Percentiles rank a stretch among this genome's conserved stretches.
phyloP scores from a whole-genome alignment of 345 rosid species.

The Gossypium rotundifolium region DNA sequence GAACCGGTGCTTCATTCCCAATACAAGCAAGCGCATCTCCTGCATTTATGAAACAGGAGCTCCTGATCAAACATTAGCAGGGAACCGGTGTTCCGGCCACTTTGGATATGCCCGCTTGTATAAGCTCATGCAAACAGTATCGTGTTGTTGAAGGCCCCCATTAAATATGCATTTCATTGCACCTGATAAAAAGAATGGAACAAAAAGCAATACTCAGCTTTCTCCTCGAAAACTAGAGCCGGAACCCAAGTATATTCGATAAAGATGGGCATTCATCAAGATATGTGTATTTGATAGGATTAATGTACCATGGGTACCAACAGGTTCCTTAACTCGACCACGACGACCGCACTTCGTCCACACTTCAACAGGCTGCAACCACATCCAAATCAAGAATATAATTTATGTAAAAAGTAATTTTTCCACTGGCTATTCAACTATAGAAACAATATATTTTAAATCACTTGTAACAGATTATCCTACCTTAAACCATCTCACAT shows the following conservation, averaged over 20 bases:
- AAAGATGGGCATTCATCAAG: background rate
- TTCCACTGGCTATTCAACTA: background rate
- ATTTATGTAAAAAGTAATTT: background rate
- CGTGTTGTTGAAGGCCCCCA: conserved; percentile 81
- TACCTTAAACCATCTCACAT: conserved; percentile 98
- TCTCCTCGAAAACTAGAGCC: background rate
- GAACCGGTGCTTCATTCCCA: conserved; percentile 85
- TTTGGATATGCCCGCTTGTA: conserved; percentile 87
- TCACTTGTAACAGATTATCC: background rate
- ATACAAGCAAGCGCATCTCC: conserved; percentile 15
- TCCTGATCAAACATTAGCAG: conserved; percentile 16
- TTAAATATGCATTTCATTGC: conserved; percentile 85
- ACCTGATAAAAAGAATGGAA: conserved; percentile 34
- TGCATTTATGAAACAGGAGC: conserved; percentile 3
- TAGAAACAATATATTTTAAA: background rate
- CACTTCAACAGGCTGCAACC: conserved; percentile 84
- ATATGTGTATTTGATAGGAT: background rate
- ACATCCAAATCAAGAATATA: conserved; percentile 9
- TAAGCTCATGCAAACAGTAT: conserved; percentile 83
- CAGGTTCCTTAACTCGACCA: conserved; percentile 89
- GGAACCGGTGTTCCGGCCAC: conserved; percentile 54
- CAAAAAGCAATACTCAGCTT: background rate
- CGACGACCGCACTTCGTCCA: conserved; percentile 79
- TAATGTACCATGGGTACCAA: conserved; percentile 84
- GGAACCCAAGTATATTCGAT: background rate